Conservation (phyloP, 2,329 filamentous ascomycete genomes). For the Xylariaceae sp. region DNA sequence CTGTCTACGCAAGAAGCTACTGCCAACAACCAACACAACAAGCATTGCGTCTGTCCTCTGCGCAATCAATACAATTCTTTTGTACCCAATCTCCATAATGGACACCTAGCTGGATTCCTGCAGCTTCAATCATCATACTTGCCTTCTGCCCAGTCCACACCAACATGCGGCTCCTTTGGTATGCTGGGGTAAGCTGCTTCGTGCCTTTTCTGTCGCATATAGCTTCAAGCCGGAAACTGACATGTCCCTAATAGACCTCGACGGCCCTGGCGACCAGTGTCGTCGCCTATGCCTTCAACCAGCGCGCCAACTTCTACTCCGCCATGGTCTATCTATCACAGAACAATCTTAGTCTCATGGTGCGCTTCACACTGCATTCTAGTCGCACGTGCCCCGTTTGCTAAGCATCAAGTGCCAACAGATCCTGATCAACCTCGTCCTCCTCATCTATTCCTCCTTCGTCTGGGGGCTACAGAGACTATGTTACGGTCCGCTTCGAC, state of each 20-base stretch:
- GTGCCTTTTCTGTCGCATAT: conserved; percentile 4
- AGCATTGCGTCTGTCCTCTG: conserved; percentile 14
- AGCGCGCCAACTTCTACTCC: conserved; percentile 97
- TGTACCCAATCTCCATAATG: conserved; percentile 26
- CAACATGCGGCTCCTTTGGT: conserved; percentile 57
- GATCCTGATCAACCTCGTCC: conserved; percentile 87
- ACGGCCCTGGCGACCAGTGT: conserved; percentile 79
- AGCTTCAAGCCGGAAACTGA: conserved; percentile 10
- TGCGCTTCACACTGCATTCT: conserved; percentile 35
- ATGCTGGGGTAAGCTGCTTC: conserved; percentile 50
- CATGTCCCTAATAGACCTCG: conserved; percentile 56
- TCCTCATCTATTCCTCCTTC: conserved; percentile 74
- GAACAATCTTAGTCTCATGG: conserved; percentile 92
- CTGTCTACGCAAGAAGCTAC: not conserved
- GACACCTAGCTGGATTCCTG: conserved; percentile 27
- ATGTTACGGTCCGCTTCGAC: conserved; percentile 84
- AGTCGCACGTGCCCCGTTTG: conserved; percentile 2
- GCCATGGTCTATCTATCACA: conserved; percentile 95
- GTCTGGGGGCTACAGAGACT: conserved; percentile 85
- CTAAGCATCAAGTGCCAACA: conserved; percentile 30
- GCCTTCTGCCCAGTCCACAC: conserved; percentile 8
- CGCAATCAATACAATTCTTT: conserved; percentile 2
- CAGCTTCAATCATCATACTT: conserved; percentile 4
- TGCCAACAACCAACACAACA: conserved; percentile 6
- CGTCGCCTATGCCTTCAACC: conserved; percentile 84